Conservation (phyloP, 345 rosid genomes). For the Cardiospermum halicacabum region DNA sequence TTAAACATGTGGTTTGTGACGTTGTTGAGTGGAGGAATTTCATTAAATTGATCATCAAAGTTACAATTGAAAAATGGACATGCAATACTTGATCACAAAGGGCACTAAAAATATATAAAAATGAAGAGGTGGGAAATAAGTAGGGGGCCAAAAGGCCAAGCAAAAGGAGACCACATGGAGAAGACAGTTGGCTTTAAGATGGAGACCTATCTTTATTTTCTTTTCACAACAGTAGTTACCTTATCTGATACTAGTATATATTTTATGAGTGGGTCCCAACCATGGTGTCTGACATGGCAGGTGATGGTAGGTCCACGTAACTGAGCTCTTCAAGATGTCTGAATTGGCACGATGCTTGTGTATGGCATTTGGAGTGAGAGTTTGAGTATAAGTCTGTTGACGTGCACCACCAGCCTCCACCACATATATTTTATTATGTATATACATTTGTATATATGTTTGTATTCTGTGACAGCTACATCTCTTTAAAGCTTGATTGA, state of each 20-base stretch:
- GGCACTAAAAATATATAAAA: too few relatives aligned
- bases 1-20: constrained; percentile 20
- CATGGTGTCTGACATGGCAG: constrained; percentile 18
- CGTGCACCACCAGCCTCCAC: constrained; percentile 48
- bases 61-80: neutral
- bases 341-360: constrained; percentile 16
- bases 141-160: constrained; percentile 9
- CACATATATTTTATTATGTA: neutral
- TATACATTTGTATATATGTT: neutral
- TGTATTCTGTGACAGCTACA: neutral
- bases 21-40: constrained; percentile 6
- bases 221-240: too few relatives aligned
- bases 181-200: constrained; percentile 11
- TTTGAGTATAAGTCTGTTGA: constrained; percentile 31
- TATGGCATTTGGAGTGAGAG: constrained; percentile 19
- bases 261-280: constrained; percentile 9
- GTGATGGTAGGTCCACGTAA: constrained; percentile 33
- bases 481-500: neutral
- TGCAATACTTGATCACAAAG: neutral
- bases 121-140: constrained; percentile 11
- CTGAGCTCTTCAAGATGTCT: neutral
- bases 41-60: neutral
- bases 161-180: neutral
- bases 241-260: too few relatives aligned
- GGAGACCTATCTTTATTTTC: neutral